Base-by-base conservation (phyloP, 768 basidiomycete genomes). In the Rhizopogon sp. region DNA sequence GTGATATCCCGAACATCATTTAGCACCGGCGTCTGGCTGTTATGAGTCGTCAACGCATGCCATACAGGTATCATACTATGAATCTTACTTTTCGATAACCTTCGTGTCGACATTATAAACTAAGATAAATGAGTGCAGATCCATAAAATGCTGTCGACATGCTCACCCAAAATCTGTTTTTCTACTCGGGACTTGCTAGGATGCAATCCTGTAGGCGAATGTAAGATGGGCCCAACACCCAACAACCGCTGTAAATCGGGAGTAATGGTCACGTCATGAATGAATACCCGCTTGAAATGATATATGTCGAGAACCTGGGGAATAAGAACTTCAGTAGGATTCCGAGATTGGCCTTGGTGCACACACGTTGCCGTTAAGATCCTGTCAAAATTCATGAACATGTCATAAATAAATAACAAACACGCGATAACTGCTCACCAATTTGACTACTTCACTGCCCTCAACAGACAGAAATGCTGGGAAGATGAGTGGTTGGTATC, bases 1-100 rank as follows among this genome's bases (percentile, higher is more conserved):
- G 84, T 85, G 39, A 90, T 82, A 62, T 88, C 83, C 50, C 83
- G 80, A 49, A 88, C 84, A 56, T 88, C 84, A 61, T 88, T 83
- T 2, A 89, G 71, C 5, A 88, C 82, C 4, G 88, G 87, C 0
- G 86, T 84, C 71, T 83, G 82, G 64, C 88, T 89, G 56, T 16
- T 25, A 47, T 5, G 10, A 33, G 46, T 39, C 39, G 42, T 61
- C 16, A 61, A 45, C 52, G 53, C 47, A 44, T 56, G 22, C 56
- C 43, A 50, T 53, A 54, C 50, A 13, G 39, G 14, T 49, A 14
- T n/a, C 13, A 37, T 14, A 17, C 1, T 6, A 22, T 40, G 17
- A 13, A 41, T 16, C 49, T 37, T 60, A 88, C 87, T 80, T 85
- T 66, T 90, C 88, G 39, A 87, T 75, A 55, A 79, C 74, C 53